These are phyloP conservation scores for Taxawa tesnikishii DNA, from an alignment of 2,329 filamentous ascomycete species.

Conservation along the genomic window DNA sequence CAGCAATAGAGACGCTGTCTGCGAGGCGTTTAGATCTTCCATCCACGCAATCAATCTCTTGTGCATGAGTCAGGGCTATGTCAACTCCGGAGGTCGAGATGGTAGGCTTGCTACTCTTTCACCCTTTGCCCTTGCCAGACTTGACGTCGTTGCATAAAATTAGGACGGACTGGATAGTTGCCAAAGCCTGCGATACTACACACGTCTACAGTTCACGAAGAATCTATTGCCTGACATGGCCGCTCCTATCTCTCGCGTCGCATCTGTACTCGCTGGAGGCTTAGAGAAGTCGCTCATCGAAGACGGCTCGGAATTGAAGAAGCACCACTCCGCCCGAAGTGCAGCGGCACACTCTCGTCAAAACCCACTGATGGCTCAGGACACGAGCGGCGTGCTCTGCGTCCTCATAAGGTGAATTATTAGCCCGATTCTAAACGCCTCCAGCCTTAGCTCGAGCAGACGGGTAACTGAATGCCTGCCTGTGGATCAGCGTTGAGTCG, in stretches of 20 bases:
- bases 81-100: conserved; percentile 17
- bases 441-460: no score
- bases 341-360: conserved; percentile 1
- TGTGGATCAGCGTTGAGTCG: no score
- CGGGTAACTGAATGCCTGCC: no score
- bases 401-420: no score
- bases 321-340: background rate
- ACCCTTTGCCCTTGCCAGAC: background rate
- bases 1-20: conserved; percentile 16
- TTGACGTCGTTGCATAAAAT: conserved; percentile 1
- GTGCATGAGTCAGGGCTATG: conserved; percentile 23
- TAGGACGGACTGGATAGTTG: background rate
- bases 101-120: background rate
- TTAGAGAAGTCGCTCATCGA: background rate
- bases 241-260: background rate
- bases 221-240: background rate
- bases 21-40: conserved; percentile 13
- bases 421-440: no score
- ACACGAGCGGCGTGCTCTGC: no score
- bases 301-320: conserved; percentile 3
- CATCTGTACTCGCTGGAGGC: conserved; percentile 1
- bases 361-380: no score
- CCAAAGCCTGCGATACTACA: background rate
- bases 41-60: conserved; percentile 24
- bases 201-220: background rate